A percentile compares a stretch with the other conserved stretches of the same genome.
Evolutionary conservation across 1,139 yeast species (phyloP).

Genomic region (Yamadazyma pseudoaaseri): DNA sequence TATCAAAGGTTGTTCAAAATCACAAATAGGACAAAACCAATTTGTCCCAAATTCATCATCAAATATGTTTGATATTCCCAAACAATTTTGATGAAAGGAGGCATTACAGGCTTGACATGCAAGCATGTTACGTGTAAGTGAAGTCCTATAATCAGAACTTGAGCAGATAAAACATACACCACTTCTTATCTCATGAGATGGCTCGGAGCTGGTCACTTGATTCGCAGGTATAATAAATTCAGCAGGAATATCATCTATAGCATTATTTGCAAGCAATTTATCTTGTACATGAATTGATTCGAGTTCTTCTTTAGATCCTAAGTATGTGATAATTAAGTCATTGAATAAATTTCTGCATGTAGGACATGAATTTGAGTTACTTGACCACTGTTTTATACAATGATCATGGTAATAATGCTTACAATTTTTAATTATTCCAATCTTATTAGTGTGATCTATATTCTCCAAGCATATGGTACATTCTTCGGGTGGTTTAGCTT

Average conservation of each 20-base stretch:
- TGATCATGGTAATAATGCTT: conserved; percentile 44
- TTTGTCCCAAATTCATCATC: conserved; percentile 13
- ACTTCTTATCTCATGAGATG: conserved; percentile 3
- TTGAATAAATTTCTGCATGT: conserved; percentile 45
- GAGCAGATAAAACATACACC: conserved; percentile 38
- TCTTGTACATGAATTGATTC: conserved; percentile 28
- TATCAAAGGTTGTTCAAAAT: conserved; percentile 29
- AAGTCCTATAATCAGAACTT: conserved; percentile 28
- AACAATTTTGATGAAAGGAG: conserved; percentile 35
- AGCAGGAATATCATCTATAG: conserved; percentile 39
- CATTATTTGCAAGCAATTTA: conserved; percentile 32
- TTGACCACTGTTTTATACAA: conserved; percentile 49
- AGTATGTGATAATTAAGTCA: conserved; percentile 21
- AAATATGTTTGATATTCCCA: conserved; percentile 22
- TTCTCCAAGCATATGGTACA: conserved; percentile 53
- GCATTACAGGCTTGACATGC: conserved; percentile 36
- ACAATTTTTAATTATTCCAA: conserved; percentile 44
- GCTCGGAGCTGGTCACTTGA: conserved; percentile 1
- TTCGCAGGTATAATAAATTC: conserved; percentile 32
- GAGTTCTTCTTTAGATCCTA: conserved; percentile 4
- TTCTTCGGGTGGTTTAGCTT: conserved; percentile 19
- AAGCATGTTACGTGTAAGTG: conserved; percentile 21
- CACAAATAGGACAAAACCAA: conserved; percentile 50
- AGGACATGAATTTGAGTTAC: conserved; percentile 52
- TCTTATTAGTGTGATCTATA: conserved; percentile 16